Evolutionary conservation across 768 basidiomycete genomes (phyloP).

Genomic region (Pulveroboletus sp.): DNA sequence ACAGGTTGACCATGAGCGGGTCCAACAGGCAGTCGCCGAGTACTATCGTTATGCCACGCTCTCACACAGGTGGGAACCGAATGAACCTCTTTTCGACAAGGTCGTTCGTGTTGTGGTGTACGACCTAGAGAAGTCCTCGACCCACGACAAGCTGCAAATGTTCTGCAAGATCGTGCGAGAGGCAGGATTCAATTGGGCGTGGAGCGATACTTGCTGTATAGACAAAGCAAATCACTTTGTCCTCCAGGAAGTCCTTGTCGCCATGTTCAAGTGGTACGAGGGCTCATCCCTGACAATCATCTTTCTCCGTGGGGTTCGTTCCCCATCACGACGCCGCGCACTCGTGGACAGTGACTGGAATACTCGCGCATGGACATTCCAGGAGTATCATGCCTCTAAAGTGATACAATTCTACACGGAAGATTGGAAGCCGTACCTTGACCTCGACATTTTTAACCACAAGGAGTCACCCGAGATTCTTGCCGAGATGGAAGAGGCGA

Average conservation of each 20-base stretch:
- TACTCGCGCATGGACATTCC: slow-evolving; percentile 4
- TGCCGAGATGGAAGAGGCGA: slow-evolving; percentile 6
- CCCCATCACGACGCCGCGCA: background rate
- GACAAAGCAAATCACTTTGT: too few species aligned
- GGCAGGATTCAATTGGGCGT: background rate
- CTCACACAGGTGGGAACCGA: too few species aligned
- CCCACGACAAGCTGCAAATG: slow-evolving; percentile 1
- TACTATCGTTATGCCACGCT: too few species aligned
- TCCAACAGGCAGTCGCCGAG: too few species aligned
- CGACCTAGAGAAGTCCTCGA: background rate
- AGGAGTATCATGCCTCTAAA: slow-evolving; percentile 5
- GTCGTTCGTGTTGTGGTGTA: too few species aligned
- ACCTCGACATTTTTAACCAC: slow-evolving; percentile 1
- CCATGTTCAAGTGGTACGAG: slow-evolving; percentile 12
- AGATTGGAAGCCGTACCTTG: background rate
- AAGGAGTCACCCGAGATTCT: slow-evolving; percentile 2
- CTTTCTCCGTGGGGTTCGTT: slow-evolving; percentile 1
- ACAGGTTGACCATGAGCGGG: too few species aligned
- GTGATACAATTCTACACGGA: slow-evolving; percentile 5
- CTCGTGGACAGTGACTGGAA: slow-evolving; percentile 6
- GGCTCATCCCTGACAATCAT: slow-evolving; percentile 1
- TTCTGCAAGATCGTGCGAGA: slow-evolving; percentile 6
- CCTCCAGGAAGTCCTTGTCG: background rate
- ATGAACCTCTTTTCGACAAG: too few species aligned
- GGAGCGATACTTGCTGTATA: too few species aligned